Conservation (phyloP, 306 rosid species). For the Herpetospermum pedunculosum region DNA sequence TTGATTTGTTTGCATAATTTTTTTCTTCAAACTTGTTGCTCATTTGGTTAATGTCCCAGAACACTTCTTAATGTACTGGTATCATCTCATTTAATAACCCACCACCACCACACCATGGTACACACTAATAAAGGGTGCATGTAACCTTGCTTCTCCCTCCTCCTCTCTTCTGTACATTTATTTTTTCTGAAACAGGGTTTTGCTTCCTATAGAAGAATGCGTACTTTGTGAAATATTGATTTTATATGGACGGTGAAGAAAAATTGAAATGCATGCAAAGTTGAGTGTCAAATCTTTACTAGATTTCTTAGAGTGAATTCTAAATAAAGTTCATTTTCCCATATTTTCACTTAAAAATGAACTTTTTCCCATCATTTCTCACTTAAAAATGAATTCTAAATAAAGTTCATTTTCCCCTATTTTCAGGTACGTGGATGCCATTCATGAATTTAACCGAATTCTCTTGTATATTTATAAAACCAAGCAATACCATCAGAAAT, state of each 20-base stretch:
- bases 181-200: too few species aligned
- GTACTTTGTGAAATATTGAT: neutral
- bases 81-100: neutral
- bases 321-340: neutral
- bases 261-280: neutral
- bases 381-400: neutral
- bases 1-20: neutral
- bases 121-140: too few species aligned
- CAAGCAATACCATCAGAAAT: constrained; percentile 78
- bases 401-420: neutral
- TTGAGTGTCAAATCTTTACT: neutral
- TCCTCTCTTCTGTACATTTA: neutral
- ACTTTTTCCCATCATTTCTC: neutral
- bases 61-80: neutral
- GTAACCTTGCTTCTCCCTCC: neutral
- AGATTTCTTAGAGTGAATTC: neutral
- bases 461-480: constrained; percentile 65
- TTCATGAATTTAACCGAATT: constrained; percentile 83
- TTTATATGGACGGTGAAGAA: neutral
- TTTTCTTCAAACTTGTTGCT: neutral
- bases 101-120: neutral
- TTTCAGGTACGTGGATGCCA: constrained; percentile 80
- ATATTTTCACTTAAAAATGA: too few species aligned
- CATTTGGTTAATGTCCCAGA: neutral
- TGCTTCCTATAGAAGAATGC: neutral